Evolutionary conservation across 23 red algal species (phyloP), one percentile per base, ranked within the genome.

Genomic region (Cyanidiococcus yangmingshanensis): DNA sequence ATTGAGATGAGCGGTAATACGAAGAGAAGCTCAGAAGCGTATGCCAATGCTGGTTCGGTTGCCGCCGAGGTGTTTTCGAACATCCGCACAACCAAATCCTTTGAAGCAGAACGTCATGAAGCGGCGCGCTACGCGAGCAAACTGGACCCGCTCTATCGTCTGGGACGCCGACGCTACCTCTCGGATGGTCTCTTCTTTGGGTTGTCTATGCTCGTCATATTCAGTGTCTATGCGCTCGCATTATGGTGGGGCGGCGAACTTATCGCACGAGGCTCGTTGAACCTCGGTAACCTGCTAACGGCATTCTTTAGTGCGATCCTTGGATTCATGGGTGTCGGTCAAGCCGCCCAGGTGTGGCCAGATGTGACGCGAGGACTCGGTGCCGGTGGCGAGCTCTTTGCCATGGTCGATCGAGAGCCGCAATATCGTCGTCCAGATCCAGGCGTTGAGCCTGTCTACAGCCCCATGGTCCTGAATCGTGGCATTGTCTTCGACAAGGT

Each of bases 241-340:
- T 87, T 96, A 76, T 77, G 79, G 57, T 90, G 78, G 75, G 92
- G 92, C 50, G 85, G 78, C 1, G 39, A 76, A 34, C 82, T 88
- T 25, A 84, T 96, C 30, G 76, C 82, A 0, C 40, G 68, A 1
- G 79, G 71, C 0, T 75, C 57, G 0, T 77, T 90, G 38, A 45
- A 76, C 1, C 71, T 76, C 24, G 81, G 82, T 37, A 86, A 90
- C 76, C 71, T 90, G 37, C 78, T 96, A n/a, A 68, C 83, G 27
- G 86, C 84, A 12, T 90, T 96, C 67, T 96, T 96, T 41, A 80
- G 76, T 41, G 87, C 89, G 12, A 75, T 96, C 58, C 86, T 96
- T 37, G 92, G 79, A 12, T 80, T 83, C 24, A 89, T 90, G 80
- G 83, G 80, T 3, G 84, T 96, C 58, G 92, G 92, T 29, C 92